Conservation (phyloP, 2,329 filamentous ascomycete genomes). For the Immersiporthe knoxdaviesiana region DNA sequence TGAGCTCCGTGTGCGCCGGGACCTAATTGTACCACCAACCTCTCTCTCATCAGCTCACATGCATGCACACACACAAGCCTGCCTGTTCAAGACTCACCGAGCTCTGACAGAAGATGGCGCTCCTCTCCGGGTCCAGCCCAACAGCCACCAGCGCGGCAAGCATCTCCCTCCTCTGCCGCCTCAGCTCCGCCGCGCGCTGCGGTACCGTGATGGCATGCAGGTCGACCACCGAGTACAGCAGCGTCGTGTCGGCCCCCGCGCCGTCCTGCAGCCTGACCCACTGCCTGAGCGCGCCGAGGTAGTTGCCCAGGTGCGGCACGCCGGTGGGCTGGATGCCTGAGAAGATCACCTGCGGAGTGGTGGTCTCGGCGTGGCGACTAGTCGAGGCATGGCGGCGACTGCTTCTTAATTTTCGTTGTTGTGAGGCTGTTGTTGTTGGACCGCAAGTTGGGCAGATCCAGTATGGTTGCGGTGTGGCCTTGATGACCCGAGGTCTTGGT, state of each 20-base stretch:
- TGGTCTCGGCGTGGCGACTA: conserved; percentile 5
- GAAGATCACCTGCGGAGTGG: conserved; percentile 64
- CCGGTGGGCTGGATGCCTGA: conserved; percentile 98
- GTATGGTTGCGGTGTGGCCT: not conserved
- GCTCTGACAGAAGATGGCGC: conserved; percentile 82
- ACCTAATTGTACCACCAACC: conserved; percentile 51
- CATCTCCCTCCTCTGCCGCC: conserved; percentile 69
- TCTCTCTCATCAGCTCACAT: not conserved
- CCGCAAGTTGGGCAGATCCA: not conserved
- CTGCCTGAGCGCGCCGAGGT: conserved; percentile 83
- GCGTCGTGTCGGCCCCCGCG: conserved; percentile 56
- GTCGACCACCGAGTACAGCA: conserved; percentile 89
- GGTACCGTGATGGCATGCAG: conserved; percentile 87
- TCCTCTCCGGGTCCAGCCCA: conserved; percentile 77
- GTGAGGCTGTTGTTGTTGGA: not conserved
- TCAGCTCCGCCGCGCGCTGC: conserved; percentile 65
- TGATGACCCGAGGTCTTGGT: not conserved
- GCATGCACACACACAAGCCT: not conserved
- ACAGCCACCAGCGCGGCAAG: conserved; percentile 82
- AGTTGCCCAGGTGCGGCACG: conserved; percentile 92
- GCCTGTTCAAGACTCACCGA: conserved; percentile 53
- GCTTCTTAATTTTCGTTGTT: not conserved
- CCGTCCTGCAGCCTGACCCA: conserved; percentile 82
- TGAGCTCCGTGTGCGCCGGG: conserved; percentile 81
- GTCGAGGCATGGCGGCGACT: conserved; percentile 14